Percentiles rank a stretch among this genome's conserved stretches.
phyloP scores from a whole-genome alignment of 2,329 filamentous ascomycete genomes.

The Neofusicoccum umdonicola region DNA sequence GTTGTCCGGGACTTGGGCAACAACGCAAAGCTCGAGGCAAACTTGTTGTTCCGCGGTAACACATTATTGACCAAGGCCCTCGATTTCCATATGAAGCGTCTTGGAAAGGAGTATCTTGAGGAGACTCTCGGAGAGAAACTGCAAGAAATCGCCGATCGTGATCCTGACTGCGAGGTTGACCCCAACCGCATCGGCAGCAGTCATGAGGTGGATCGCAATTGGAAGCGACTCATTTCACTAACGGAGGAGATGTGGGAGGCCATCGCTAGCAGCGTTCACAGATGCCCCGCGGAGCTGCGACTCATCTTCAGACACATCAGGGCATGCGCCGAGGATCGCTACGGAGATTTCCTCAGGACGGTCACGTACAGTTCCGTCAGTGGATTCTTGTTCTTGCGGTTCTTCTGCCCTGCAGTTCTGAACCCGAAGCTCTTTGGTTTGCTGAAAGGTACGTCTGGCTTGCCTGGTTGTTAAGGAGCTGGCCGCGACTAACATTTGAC shows the following conservation, averaged over 20 bases:
- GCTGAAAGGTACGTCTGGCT: slow-evolving; percentile 57
- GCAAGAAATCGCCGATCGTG: slow-evolving; percentile 82
- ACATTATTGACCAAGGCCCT: slow-evolving; percentile 89
- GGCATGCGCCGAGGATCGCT: slow-evolving; percentile 89
- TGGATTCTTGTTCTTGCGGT: slow-evolving; percentile 89
- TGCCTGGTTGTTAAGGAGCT: not conserved
- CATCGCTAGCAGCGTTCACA: slow-evolving; percentile 71
- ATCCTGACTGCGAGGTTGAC: slow-evolving; percentile 93
- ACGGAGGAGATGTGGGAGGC: slow-evolving; percentile 84
- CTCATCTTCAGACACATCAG: slow-evolving; percentile 87
- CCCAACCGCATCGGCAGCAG: slow-evolving; percentile 68
- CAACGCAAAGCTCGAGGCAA: slow-evolving; percentile 81
- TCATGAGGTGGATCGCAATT: slow-evolving; percentile 79
- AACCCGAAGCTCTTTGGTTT: slow-evolving; percentile 93
- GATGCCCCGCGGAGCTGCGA: slow-evolving; percentile 77
- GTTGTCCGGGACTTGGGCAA: slow-evolving; percentile 76
- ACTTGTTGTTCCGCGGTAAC: slow-evolving; percentile 92
- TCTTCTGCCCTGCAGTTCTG: slow-evolving; percentile 93
- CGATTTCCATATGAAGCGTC: slow-evolving; percentile 90
- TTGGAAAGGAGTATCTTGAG: slow-evolving; percentile 90
- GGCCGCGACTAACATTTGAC: slow-evolving; percentile 26
- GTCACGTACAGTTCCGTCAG: slow-evolving; percentile 93
- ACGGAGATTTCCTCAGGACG: slow-evolving; percentile 85
- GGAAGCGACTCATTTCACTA: slow-evolving; percentile 70
- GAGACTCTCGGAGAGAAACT: slow-evolving; percentile 84